Evolutionary conservation across 495 filamentous ascomycete genomes (phyloP), one percentile per base, ranked within the genome.

Genomic region (Penicillium crystallinum): DNA sequence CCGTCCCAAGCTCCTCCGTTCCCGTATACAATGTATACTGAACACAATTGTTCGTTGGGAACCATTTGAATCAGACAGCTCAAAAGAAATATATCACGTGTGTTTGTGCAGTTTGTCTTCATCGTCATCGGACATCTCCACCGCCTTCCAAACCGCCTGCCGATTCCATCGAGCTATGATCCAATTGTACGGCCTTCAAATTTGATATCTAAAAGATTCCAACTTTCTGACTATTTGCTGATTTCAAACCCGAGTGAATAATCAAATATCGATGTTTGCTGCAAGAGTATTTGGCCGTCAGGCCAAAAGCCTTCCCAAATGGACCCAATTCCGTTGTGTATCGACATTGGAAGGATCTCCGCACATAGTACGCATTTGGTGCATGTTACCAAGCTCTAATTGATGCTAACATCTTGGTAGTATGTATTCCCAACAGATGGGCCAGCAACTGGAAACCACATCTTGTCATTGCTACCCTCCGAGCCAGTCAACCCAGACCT

Each of bases 401-500:
- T 25, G 47, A 49, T 59, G 62, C 56, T 71, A 39, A 62, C 17
- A n/a, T 17, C 33, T 38, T 19, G 49, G 22, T 52, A 95, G 90
- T 92, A 92, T 75, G 76, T 87, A 21, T 85, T 89, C 58, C 79
- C 81, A 2, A 70, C 80, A 50, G 66, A 78, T 14, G 48, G 63
- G 34, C 46, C 70, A 2, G 62, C 68, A 12, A 70, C 62, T 49
- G 61, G 62, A 41, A 63, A 59, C 19, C 70, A 87, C 64, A 73
- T 89, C 50, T 82, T 97, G 33, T 82, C 89, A 33, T 79, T 90
- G 38, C 83, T 96, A 43, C 76, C 85, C n/a, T 86, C 84, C 10
- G 67, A 79, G 10, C 90, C 91, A 2, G 88, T 89, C 2, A 85
- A 74, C 18, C 66, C 77, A 6, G 63, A 77, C 33, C 73, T 96